Conservation (phyloP, 1,139 yeast genomes). For the Hemisphaericaspora xylofermentans region DNA sequence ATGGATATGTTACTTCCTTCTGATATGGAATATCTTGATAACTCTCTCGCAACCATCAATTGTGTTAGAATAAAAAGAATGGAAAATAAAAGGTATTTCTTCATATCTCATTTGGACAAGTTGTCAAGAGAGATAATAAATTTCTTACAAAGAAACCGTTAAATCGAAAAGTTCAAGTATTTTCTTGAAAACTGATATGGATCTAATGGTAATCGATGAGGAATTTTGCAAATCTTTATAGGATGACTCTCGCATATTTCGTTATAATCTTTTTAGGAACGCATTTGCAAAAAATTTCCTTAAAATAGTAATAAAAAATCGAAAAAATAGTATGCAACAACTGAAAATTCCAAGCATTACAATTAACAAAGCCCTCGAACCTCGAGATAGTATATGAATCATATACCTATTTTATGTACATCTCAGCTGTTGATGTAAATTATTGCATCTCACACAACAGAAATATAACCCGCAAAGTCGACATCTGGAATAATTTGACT, state of each 20-base stretch:
- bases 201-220: constrained; percentile 2
- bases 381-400: no score
- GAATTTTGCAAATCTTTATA: constrained; percentile 4
- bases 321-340: background rate
- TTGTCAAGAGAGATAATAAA: background rate
- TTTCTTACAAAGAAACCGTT: background rate
- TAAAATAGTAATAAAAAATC: background rate
- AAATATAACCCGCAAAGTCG: constrained; percentile 41
- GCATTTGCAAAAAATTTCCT: background rate
- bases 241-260: constrained; percentile 1
- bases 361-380: background rate
- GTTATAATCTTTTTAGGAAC: background rate
- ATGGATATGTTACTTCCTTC: background rate
- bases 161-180: background rate
- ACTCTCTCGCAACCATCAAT: background rate
- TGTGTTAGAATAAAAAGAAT: background rate
- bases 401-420: constrained; percentile 23
- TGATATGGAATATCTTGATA: background rate
- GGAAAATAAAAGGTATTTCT: background rate
- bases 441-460: constrained; percentile 44
- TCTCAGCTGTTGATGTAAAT: constrained; percentile 45
- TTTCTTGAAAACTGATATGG: background rate
- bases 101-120: constrained; percentile 3
- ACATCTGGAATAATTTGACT: constrained; percentile 42
- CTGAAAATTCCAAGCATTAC: background rate